Evolutionary conservation across 768 basidiomycete species (phyloP).

Genomic region (Phlebiopsis gigantea): DNA sequence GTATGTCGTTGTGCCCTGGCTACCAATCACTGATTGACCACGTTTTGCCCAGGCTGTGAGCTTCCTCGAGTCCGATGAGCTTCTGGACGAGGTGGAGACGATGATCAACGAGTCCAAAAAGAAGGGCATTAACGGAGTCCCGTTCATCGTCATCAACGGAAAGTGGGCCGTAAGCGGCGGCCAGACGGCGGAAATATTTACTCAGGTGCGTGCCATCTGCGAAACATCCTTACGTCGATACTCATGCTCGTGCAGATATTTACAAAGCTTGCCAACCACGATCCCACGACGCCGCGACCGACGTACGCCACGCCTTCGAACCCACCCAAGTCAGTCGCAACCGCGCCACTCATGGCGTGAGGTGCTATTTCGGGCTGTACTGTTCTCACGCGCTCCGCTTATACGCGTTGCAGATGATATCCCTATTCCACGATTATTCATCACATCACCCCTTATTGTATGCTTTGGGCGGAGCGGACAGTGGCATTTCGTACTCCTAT

Average conservation of each 20-base stretch:
- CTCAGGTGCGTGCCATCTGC: constrained; percentile 43
- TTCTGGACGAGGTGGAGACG: constrained; percentile 55
- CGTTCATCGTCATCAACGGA: constrained; percentile 72
- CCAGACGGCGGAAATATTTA: constrained; percentile 65
- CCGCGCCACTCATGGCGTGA: constrained; percentile 9
- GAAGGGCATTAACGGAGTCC: constrained; percentile 73
- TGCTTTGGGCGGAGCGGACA: constrained; percentile 11
- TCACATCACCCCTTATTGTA: not conserved
- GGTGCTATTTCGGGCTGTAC: not conserved
- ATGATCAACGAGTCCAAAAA: constrained; percentile 58
- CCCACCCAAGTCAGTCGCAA: not conserved
- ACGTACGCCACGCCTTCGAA: constrained; percentile 1
- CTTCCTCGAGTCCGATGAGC: constrained; percentile 64
- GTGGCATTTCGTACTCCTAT: constrained; percentile 3
- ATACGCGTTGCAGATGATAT: not conserved
- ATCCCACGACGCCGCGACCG: constrained; percentile 6
- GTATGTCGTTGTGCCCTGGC: constrained; percentile 31
- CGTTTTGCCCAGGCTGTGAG: constrained; percentile 41
- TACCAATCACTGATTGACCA: not conserved
- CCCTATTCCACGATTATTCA: not conserved
- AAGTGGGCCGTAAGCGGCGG: constrained; percentile 76
- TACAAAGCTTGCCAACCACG: constrained; percentile 40
- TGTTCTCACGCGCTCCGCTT: not conserved
- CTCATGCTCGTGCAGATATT: constrained; percentile 28
- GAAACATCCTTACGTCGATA: constrained; percentile 2